Conservation (phyloP, 1,284 basidiomycete species). For the Melanopsichium pennsylvanicum region DNA sequence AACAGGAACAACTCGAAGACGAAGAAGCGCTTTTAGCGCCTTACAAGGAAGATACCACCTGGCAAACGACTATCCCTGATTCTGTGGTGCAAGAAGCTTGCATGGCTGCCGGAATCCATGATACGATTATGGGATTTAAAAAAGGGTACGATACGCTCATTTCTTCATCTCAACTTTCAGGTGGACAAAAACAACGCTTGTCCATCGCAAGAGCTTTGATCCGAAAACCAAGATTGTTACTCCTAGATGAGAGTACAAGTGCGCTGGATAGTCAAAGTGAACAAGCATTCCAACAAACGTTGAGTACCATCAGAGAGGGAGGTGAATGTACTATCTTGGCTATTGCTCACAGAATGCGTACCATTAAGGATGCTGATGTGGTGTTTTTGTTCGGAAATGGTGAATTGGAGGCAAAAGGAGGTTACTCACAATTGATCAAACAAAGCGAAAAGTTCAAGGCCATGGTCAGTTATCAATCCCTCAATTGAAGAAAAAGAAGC, state of each 20-base stretch:
- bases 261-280: slow-evolving; percentile 59
- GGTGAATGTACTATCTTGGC: slow-evolving; percentile 57
- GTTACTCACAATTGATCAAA: slow-evolving; percentile 42
- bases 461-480: slow-evolving; percentile 55
- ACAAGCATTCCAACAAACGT: slow-evolving; percentile 53
- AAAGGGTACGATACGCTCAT: slow-evolving; percentile 78
- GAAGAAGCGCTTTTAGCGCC: slow-evolving; percentile 22
- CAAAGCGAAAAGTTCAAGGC: slow-evolving; percentile 37
- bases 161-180: slow-evolving; percentile 56
- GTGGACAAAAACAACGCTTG: slow-evolving; percentile 60
- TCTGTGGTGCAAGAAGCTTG: slow-evolving; percentile 11
- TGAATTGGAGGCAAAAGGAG: slow-evolving; percentile 48
- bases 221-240: slow-evolving; percentile 52
- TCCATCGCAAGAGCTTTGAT: slow-evolving; percentile 60
- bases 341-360: slow-evolving; percentile 60
- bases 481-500: too few relatives aligned
- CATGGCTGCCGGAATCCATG: slow-evolving; percentile 63
- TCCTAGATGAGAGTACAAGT: slow-evolving; percentile 61
- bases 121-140: slow-evolving; percentile 91
- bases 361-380: slow-evolving; percentile 57
- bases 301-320: slow-evolving; percentile 34
- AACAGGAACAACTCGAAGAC: slow-evolving; percentile 61
- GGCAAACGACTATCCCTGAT: slow-evolving; percentile 18
- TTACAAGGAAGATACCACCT: slow-evolving; percentile 13
- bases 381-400: slow-evolving; percentile 57